phyloP scores from a whole-genome alignment of 208 protist species.

The Acanthamoeba healyi region DNA sequence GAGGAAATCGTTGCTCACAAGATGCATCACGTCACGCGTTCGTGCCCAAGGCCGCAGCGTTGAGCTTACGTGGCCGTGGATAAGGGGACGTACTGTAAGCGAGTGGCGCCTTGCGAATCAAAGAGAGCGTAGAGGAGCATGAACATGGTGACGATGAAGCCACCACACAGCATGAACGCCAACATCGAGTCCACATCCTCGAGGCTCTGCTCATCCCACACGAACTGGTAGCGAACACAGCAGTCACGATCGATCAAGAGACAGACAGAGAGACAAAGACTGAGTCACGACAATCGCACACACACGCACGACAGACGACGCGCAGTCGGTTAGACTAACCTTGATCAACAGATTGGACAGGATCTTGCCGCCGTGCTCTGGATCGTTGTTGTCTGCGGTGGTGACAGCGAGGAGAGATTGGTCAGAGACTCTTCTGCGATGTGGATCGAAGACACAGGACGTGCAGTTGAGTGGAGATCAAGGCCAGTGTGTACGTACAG shows the following conservation, averaged over 20 bases:
- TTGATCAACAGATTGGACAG: not conserved
- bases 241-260: no score
- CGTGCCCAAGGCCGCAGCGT: no score
- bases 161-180: constrained; percentile 4
- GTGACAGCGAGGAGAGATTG: not conserved
- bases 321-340: not conserved
- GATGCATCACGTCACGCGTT: not conserved
- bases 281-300: no score
- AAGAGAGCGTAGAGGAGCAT: not conserved
- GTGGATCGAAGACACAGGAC: no score
- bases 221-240: not conserved
- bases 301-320: no score
- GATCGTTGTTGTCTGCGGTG: constrained; percentile 28
- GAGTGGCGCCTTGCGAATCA: not conserved
- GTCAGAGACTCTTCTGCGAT: not conserved
- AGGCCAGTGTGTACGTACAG: not conserved
- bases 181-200: constrained; percentile 28
- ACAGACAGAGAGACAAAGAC: no score
- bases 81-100: not conserved
- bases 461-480: not conserved
- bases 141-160: not conserved
- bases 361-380: constrained; percentile 12
- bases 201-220: not conserved
- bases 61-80: not conserved
- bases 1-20: no score